phyloP scores from a whole-genome alignment of 176 grass and related monocot species.

The Triticum monococcum region DNA sequence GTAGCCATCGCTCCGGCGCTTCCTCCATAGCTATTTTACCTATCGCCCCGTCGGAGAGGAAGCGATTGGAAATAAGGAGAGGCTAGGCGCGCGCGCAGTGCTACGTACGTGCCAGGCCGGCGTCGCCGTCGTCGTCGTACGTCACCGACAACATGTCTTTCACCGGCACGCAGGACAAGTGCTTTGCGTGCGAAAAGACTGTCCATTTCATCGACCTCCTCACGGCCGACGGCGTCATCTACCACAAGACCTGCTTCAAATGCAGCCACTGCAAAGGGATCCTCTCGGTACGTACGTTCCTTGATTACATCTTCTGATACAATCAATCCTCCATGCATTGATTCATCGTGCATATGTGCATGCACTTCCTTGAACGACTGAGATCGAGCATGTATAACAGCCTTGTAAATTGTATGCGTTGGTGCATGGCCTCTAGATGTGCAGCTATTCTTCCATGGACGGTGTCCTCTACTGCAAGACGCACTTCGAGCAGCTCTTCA shows the following conservation, averaged over 20 bases:
- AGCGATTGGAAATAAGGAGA: neutral
- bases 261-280: constrained; percentile 92
- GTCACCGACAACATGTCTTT: constrained; percentile 71
- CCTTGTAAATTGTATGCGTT: neutral
- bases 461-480: constrained; percentile 96
- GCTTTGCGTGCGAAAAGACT: constrained; percentile 88
- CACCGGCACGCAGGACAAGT: constrained; percentile 98
- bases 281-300: constrained; percentile 62
- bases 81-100: neutral
- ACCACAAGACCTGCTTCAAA: constrained; percentile 97
- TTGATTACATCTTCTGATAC: neutral
- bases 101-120: neutral
- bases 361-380: neutral
- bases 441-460: constrained; percentile 95
- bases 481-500: constrained; percentile 99
- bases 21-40: constrained; percentile 22
- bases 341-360: no score
- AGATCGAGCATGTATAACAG: neutral
- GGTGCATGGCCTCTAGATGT: constrained; percentile 51
- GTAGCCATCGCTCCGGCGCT: neutral
- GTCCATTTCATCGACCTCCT: constrained; percentile 98
- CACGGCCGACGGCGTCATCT: constrained; percentile 68
- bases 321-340: no score
- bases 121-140: neutral
- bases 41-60: neutral